Base-by-base conservation (phyloP, 441 rosid species). In the Theobroma grandiflorum region DNA sequence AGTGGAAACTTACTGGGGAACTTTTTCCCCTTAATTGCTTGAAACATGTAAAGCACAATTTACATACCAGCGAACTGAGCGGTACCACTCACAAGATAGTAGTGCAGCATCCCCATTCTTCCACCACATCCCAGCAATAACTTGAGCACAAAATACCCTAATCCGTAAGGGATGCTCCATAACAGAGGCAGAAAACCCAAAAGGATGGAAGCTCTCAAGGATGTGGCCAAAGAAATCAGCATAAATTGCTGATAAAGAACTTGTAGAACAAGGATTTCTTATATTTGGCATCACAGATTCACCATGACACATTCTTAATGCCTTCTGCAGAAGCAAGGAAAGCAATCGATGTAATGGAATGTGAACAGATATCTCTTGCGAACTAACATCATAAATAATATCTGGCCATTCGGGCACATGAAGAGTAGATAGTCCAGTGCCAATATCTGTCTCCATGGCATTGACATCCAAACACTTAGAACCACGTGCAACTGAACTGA, bases 41-140 rank as follows among this genome's bases (percentile, higher is more conserved):
- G 7, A 16, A 74, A 50, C 76, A 68, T 26, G 12, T 76, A 50
- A 82, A 77, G 75, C 58, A 78, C 40, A 72, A 71, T 49, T 74
- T 76, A 88, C 98, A 58, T 82, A 97, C 98, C 99, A 88, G 55
- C 90, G 96, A 81, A 84, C 94, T 74, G 98, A 91, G 66, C 94
- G 94, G 72, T 95, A 95, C 93, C 94, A 95, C 79, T 97, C 98
- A 78, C 86, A 86, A 81, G 93, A 88, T 80, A 93, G 82, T 80
- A 89, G 26, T 63, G 98, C 95, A 85, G 92, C 83, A 83, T 97
- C 99, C 64, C 92, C 98, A 85, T 97, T 95, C 94, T 87, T 97
- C 82, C 86, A 91, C 99, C 99, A 97, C 99, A 95, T 94, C 85
- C 98, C 98, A 83, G 98, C 95, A 78, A 84, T 91, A 84, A 97